Conservation (phyloP, 805 yeast species). For the Pichia scutulata region DNA sequence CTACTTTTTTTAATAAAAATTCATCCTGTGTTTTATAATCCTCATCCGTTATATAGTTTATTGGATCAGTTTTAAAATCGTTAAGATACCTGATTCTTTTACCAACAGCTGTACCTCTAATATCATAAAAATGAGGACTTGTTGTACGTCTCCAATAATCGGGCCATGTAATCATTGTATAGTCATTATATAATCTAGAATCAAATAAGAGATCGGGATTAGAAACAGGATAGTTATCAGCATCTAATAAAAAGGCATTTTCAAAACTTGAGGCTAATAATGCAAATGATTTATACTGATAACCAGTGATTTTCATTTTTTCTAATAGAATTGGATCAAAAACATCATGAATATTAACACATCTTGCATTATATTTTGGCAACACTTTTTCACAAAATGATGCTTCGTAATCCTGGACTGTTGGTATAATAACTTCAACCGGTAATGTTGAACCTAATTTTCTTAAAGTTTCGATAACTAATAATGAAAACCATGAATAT, state of each 20-base stretch:
- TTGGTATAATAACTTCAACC: constrained; percentile 15
- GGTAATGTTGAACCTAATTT: constrained; percentile 37
- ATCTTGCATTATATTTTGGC: constrained; percentile 34
- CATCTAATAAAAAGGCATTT: constrained; percentile 62
- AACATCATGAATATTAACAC: constrained; percentile 33
- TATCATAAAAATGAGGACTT: constrained; percentile 61
- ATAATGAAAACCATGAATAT: constrained; percentile 34
- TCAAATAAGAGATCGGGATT: constrained; percentile 55
- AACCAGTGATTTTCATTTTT: constrained; percentile 24
- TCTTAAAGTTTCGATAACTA: constrained; percentile 34
- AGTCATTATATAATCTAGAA: constrained; percentile 44
- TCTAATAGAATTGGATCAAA: constrained; percentile 25
- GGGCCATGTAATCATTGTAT: constrained; percentile 64
- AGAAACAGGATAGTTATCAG: constrained; percentile 66
- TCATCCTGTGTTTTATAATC: neutral
- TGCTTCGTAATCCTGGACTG: constrained; percentile 10
- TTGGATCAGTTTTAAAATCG: constrained; percentile 27
- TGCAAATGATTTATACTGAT: constrained; percentile 53
- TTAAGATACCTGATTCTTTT: constrained; percentile 23
- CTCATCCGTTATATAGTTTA: neutral
- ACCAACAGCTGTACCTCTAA: constrained; percentile 50
- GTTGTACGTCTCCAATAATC: constrained; percentile 86
- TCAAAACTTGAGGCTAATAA: constrained; percentile 66
- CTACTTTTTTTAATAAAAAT: constrained; percentile 29
- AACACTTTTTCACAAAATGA: constrained; percentile 29